Evolutionary conservation across 228 moss, liverwort and hornwort genomes (phyloP).

Genomic region (Sphagnum magellanicum): DNA sequence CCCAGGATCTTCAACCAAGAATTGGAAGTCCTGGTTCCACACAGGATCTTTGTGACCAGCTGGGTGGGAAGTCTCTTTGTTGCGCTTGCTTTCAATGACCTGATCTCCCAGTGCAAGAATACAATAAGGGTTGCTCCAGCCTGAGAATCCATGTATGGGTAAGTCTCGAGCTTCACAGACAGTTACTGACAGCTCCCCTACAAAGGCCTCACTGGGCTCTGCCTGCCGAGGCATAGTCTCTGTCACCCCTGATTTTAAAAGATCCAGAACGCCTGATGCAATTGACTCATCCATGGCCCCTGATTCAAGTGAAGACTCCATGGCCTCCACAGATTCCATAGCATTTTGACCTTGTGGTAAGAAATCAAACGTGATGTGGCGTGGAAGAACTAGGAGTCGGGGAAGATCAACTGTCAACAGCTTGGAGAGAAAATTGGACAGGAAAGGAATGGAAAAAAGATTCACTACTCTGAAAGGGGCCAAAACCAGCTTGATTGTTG

Average conservation of each 20-base stretch:
- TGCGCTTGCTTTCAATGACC: conserved; percentile 86
- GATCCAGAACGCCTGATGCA: conserved; percentile 76
- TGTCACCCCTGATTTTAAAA: conserved; percentile 61
- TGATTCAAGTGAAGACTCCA: conserved; percentile 54
- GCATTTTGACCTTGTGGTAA: conserved; percentile 78
- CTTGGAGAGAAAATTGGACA: conserved; percentile 85
- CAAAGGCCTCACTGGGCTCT: conserved; percentile 85
- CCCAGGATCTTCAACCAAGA: conserved; percentile 78
- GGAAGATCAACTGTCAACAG: conserved; percentile 88
- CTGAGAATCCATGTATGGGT: conserved; percentile 74
- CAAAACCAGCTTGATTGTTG: conserved; percentile 85
- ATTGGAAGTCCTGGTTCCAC: conserved; percentile 92
- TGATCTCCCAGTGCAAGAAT: conserved; percentile 84
- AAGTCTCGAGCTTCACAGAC: conserved; percentile 84
- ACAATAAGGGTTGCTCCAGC: conserved; percentile 97
- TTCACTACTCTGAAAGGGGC: conserved; percentile 91
- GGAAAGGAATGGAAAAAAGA: conserved; percentile 87
- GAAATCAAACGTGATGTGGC: conserved; percentile 97
- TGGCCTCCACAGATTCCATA: conserved; percentile 57
- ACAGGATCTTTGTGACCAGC: conserved; percentile 89
- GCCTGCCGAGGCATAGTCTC: conserved; percentile 63
- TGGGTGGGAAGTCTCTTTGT: conserved; percentile 90
- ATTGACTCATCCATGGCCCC: conserved; percentile 70
- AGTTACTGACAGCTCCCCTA: conserved; percentile 89
- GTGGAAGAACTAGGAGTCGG: conserved; percentile 82